Base-by-base conservation (phyloP, 495 filamentous ascomycete genomes). In the Aspergillus sparsus region DNA sequence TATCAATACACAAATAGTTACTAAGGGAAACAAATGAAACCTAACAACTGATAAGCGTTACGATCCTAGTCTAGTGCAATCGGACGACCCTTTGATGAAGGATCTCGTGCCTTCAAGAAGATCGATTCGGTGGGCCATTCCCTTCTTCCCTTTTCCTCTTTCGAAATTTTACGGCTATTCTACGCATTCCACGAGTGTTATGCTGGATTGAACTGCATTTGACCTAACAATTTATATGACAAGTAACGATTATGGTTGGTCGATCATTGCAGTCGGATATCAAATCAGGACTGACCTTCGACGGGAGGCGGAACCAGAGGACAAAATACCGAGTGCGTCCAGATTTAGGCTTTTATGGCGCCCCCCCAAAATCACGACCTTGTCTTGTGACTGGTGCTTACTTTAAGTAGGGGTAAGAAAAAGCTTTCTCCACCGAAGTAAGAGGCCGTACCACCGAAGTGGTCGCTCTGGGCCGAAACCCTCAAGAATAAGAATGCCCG, bases 401-500 rank as follows among this genome's bases (percentile, higher is more conserved):
- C 21, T 32, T 7, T 31, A 34, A 51, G 13, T 51, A 31, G 49
- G 15, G 10, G 42, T 10, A 41, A 13, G 16, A 11, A 47, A 50
- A 50, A 27, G 7, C 13, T 12, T 6, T 6, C 31, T 13, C 49
- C 21, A 8, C 49, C 32, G 7, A 12, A 31, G 32, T 51, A 12
- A 21, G 15, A 32, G 12, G 49, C 49, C 60, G 42, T 51, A 36
- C 57, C 34, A 56, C 52, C 47, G 32, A 49, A 39, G 57, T 45
- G 62, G 49, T 55, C 59, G 55, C 57, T 56, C 68, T 61, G 53
- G 50, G 55, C 57, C 54, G 54, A 59, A 31, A 49, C 36, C 55
- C 12, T 55, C 60, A 62, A 49, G 57, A 55, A 62, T 63, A 62
- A 49, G 57, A 55, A 62, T 63, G 63, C 50, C 61, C 64, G 59